Base-by-base conservation (phyloP, 805 yeast species). In the Tetrapisispora arboricola region DNA sequence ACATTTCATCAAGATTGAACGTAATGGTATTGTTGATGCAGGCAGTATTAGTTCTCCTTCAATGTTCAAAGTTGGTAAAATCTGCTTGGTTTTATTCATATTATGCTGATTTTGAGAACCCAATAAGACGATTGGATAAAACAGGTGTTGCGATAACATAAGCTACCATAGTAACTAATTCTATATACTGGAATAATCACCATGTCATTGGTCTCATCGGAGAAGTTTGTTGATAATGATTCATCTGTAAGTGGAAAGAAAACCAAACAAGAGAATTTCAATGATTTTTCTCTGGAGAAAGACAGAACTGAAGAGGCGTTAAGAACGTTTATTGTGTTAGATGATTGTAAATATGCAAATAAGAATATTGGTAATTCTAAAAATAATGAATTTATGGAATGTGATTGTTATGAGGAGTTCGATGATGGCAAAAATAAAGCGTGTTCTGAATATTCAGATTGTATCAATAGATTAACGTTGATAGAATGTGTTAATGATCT, bases 401-500 rank as follows among this genome's bases (percentile, higher is more conserved):
- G 98, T 68, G 96, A 87, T 56, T 90, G 98, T 67, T 51, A 44
- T 32, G 84, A 72, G 58, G 70, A 68, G 16, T 69, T 61, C 39
- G 50, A 44, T 45, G 67, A 64, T 19, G 73, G 66, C 1, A 53
- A 51, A 6, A 66, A 64, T 41, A 76, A 76, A 49, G 94, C 96
- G 1, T 90, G 98, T 70, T 84, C 78, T 26, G 84, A 81, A 24
- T 78, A 80, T 47, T 80, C 92, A 13, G 87, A 82, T 58, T 90
- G 98, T 72, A 87, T 92, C 53, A 90, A 90, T 62, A 66, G 97
- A 39, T 73, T 87, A 39, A 92, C 97, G 0, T 82, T 87, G 30
- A 87, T 90, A 37, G 98, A 90, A 62, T 90, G 98, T 72, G 73
- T 78, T 2, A 75, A 80, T 54, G 82, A 70, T 16, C 67, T 71